Evolutionary conservation across 495 filamentous ascomycete species (phyloP).

Genomic region (Hypomontagnella submonticulosa): DNA sequence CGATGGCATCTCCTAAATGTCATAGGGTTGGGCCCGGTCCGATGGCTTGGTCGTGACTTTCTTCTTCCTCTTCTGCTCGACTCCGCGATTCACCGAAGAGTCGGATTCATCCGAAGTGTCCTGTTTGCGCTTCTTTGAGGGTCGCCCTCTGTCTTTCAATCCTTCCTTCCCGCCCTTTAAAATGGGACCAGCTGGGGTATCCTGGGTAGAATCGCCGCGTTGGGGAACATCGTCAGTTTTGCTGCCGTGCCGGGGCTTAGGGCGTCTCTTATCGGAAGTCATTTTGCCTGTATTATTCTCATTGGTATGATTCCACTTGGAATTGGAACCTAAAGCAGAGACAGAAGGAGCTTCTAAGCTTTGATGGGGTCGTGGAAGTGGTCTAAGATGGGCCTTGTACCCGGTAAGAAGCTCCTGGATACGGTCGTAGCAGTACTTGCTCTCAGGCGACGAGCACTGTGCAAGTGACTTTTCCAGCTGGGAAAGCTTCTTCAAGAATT

Average conservation of each 20-base stretch:
- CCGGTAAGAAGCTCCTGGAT: constrained; percentile 16
- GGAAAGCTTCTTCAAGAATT: constrained; percentile 12
- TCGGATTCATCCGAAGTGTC: not conserved
- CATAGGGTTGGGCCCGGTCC: constrained; percentile 3
- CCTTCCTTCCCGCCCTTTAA: not conserved
- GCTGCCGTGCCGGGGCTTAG: not conserved
- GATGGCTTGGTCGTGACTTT: not conserved
- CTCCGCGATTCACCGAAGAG: not conserved
- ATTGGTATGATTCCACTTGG: not conserved
- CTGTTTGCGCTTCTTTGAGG: constrained; percentile 11
- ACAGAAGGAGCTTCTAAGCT: not conserved
- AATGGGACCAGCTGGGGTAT: not conserved
- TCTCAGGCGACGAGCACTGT: not conserved
- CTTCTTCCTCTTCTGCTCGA: not conserved
- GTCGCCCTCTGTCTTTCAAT: not conserved
- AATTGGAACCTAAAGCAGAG: not conserved
- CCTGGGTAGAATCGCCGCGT: not conserved
- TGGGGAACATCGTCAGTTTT: not conserved
- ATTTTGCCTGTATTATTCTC: constrained; percentile 4
- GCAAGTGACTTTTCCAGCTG: constrained; percentile 13
- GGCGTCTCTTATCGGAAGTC: constrained; percentile 4
- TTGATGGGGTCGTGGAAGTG: not conserved
- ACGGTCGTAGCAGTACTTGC: constrained; percentile 1
- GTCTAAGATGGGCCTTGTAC: constrained; percentile 25
- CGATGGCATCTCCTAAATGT: constrained; percentile 34